Conservation (phyloP, 2,329 filamentous ascomycete species). For the Colletotrichum sp. region DNA sequence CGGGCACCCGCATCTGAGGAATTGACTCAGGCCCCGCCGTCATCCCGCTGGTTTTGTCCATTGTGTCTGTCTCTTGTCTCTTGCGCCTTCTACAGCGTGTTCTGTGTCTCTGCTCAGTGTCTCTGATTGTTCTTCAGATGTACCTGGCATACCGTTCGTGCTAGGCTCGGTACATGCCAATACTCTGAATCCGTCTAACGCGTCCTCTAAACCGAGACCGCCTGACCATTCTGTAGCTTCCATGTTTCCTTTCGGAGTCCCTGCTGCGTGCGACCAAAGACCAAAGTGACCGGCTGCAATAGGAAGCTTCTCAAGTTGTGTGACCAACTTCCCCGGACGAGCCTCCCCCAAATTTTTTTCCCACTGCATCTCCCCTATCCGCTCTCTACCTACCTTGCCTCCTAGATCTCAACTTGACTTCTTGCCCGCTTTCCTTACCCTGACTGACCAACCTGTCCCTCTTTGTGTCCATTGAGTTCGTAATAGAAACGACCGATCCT, state of each 20-base stretch:
- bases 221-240: neutral
- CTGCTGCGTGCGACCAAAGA: neutral
- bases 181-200: neutral
- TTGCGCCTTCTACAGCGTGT: neutral
- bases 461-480: neutral
- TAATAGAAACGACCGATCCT: neutral
- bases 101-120: neutral
- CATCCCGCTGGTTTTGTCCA: constrained; percentile 6
- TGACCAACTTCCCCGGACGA: constrained; percentile 13
- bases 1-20: neutral
- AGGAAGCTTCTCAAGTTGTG: constrained; percentile 9
- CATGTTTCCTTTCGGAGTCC: neutral
- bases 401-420: neutral
- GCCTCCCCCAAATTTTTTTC: neutral
- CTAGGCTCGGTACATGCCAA: neutral
- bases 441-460: neutral
- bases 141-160: neutral
- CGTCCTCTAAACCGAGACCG: neutral
- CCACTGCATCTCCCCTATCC: neutral
- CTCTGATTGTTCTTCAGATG: neutral
- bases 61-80: neutral
- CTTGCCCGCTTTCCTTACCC: neutral
- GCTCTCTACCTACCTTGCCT: neutral
- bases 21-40: constrained; percentile 11
- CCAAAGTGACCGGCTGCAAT: constrained; percentile 9